phyloP scores from a whole-genome alignment of 768 basidiomycete genomes.

The Leccinum rimulosum region DNA sequence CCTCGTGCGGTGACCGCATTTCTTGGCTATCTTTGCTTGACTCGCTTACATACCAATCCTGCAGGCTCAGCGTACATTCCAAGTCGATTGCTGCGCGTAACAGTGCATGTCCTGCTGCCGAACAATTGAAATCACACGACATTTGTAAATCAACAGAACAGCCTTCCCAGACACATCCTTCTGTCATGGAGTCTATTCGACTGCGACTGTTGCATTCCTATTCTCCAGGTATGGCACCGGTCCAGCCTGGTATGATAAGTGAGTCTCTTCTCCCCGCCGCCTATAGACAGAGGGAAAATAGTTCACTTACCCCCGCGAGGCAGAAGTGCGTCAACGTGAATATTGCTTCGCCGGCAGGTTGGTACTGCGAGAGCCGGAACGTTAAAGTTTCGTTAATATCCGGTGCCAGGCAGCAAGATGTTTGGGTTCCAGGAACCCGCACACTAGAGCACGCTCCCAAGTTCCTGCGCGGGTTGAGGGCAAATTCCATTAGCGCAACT shows the following conservation, averaged over 20 bases:
- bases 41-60: not conserved
- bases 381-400: constrained; percentile 23
- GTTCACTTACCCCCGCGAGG: constrained; percentile 13
- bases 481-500: constrained; percentile 18
- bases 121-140: not conserved
- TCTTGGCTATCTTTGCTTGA: not conserved
- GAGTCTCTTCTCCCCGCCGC: not conserved
- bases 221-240: constrained; percentile 23
- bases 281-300: not conserved
- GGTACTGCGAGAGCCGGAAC: constrained; percentile 10
- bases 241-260: constrained; percentile 11
- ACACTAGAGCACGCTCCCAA: constrained; percentile 16
- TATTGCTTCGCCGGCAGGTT: constrained; percentile 12
- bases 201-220: constrained; percentile 17
- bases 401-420: constrained; percentile 1
- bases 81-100: not conserved
- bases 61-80: not conserved
- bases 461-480: constrained; percentile 12
- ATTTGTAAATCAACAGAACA: not conserved
- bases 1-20: not conserved
- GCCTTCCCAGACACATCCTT: not conserved
- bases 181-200: not conserved
- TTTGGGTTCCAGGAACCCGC: constrained; percentile 19
- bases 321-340: constrained; percentile 20
- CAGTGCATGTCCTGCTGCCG: not conserved